Conservation (phyloP, 176 grass and related monocot species). For the Panicum miliaceum region DNA sequence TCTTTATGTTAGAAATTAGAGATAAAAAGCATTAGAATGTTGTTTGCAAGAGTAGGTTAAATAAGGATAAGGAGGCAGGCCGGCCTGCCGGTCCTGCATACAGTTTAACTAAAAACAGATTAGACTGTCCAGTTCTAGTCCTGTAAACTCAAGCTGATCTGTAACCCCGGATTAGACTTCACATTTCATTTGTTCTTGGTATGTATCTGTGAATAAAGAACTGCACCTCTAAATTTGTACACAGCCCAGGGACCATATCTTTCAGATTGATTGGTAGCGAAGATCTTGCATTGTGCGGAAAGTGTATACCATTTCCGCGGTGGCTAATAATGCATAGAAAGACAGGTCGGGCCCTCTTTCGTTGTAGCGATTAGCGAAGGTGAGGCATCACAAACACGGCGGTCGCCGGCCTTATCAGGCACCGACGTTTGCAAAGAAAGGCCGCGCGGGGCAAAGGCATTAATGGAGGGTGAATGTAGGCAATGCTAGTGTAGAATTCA, state of each 20-base stretch:
- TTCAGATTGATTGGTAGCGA: neutral
- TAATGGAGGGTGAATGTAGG: too few species aligned
- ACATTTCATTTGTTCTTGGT: conserved; percentile 2
- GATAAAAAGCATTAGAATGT: neutral
- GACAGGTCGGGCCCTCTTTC: neutral
- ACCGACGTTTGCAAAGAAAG: too few species aligned
- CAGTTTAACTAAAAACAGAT: neutral
- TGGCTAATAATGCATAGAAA: neutral
- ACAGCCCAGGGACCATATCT: neutral
- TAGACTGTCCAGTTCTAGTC: neutral
- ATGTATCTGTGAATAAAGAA: neutral
- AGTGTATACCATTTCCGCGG: neutral
- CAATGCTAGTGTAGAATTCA: neutral
- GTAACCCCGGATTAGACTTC: neutral
- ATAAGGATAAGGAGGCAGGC: conserved; percentile 24
- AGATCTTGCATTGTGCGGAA: neutral
- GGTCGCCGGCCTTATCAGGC: neutral
- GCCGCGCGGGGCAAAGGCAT: too few species aligned
- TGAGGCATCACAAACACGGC: neutral
- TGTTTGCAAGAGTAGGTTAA: conserved; percentile 27
- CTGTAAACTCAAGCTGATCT: conserved; percentile 24
- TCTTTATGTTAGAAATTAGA: conserved; percentile 12
- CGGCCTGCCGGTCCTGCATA: conserved; percentile 5
- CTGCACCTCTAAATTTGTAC: neutral
- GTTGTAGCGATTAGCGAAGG: neutral